Evolutionary conservation across 169 alveolate species (phyloP), one percentile per base, ranked within the genome.

Genomic region (Besnoitia besnoiti): DNA sequence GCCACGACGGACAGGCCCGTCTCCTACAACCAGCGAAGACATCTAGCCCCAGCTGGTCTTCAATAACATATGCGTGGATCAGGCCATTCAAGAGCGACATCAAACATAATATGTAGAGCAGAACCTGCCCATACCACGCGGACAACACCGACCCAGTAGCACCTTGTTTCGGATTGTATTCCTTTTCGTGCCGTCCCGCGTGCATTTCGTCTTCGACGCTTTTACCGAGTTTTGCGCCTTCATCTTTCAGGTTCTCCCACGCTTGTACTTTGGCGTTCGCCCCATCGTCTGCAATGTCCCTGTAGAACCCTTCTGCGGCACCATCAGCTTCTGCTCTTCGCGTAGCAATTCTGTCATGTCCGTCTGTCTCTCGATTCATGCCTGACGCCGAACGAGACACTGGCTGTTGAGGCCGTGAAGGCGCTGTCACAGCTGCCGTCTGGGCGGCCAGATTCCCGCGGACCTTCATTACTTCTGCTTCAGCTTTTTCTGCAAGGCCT

Each of bases 91-190:
- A 39, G 42, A 73, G 30, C 19, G 84, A 73, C 84, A 73, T 73
- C 84, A 33, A 73, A 73, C 84, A 73, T 12, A 73, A 33, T 27
- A 73, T 44, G 84, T 24, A 73, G 49, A 73, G 46, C 49, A 73
- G 46, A 0, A 73, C 46, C 33, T 73, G 84, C 40, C 84, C 84
- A 39, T 37, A 73, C 84, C 84, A 73, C 84, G 84, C 46, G 84
- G 84, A 73, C 0, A 73, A 21, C 46, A 10, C 84, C 40, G 84
- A 73, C 16, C 84, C 84, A 73, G 16, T 39, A 10, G 10, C 44
- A 73, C 84, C 30, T 35, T 30, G 0, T 37, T 0, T 21, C 84
- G 27, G 40, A 44, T 33, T 33, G 46, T 33, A 30, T 7, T 73
- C 46, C 0, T 55, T 5, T 24, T 21, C 35, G 7, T 10, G n/a